Evolutionary conservation across 2,329 filamentous ascomycete species (phyloP).

Genomic region (Trichoderma lentiforme): DNA sequence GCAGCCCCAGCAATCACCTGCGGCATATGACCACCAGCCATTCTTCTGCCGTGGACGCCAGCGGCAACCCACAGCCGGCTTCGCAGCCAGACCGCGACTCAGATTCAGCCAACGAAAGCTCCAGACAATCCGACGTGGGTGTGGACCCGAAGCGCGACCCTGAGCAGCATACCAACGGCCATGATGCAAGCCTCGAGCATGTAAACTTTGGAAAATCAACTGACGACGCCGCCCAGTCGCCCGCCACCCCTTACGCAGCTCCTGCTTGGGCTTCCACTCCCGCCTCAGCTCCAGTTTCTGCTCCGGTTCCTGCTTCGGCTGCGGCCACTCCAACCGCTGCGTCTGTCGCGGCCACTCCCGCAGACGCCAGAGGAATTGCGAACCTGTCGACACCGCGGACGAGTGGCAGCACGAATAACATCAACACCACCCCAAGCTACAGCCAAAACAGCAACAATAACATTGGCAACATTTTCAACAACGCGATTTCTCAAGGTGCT

Average conservation of each 20-base stretch:
- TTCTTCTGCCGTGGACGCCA: conserved; percentile 18
- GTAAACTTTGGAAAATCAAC: conserved; percentile 1
- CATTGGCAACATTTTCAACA: conserved; percentile 4
- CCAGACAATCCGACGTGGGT: conserved; percentile 13
- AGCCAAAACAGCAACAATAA: conserved; percentile 18
- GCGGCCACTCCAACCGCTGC: background rate
- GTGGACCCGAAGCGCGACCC: conserved; percentile 10
- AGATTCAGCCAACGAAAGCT: conserved; percentile 14
- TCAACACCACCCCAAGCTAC: background rate
- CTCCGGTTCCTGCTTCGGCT: background rate
- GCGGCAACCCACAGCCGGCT: conserved; percentile 11
- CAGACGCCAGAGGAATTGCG: background rate
- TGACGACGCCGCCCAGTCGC: background rate
- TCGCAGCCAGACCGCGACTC: conserved; percentile 16
- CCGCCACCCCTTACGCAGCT: conserved; percentile 3
- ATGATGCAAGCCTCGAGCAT: conserved; percentile 6
- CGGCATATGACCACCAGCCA: conserved; percentile 21
- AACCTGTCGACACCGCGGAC: background rate
- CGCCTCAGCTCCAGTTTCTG: background rate
- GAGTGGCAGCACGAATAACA: background rate
- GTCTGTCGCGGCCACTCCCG: conserved; percentile 1
- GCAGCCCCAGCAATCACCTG: conserved; percentile 1
- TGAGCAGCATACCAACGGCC: conserved; percentile 2
- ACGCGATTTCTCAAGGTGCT: background rate
- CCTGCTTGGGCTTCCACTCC: background rate